Conservation (phyloP, 306 rosid species). For the Begonia loranthoides region DNA sequence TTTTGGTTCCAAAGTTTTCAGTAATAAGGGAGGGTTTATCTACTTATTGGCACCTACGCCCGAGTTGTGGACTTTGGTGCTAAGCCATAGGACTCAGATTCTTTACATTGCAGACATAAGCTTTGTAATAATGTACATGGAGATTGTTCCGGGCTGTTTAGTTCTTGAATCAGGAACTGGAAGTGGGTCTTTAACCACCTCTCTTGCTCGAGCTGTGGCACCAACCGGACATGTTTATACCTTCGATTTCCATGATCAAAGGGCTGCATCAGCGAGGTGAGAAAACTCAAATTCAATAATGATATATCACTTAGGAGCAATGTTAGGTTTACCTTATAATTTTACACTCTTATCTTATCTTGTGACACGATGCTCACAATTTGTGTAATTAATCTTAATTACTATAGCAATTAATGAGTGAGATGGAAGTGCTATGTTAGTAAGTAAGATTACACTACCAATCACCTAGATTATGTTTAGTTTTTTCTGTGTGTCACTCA, state of each 20-base stretch:
- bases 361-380: neutral
- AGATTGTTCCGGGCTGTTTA: slow-evolving; percentile 66
- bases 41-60: slow-evolving; percentile 86
- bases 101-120: slow-evolving; percentile 83
- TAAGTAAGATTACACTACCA: neutral
- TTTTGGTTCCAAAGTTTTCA: slow-evolving; percentile 68
- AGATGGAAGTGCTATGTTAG: too few relatives aligned
- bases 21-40: slow-evolving; percentile 70
- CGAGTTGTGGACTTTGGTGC: slow-evolving; percentile 75
- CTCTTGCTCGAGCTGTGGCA: slow-evolving; percentile 74
- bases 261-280: slow-evolving; percentile 83
- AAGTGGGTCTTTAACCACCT: slow-evolving; percentile 80
- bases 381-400: neutral
- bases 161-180: slow-evolving; percentile 92
- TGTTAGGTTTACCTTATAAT: neutral
- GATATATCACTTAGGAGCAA: neutral
- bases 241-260: slow-evolving; percentile 82
- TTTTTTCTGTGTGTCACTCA: neutral
- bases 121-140: slow-evolving; percentile 69
- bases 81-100: slow-evolving; percentile 85
- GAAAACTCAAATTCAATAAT: slow-evolving; percentile 2
- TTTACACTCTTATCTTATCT: neutral
- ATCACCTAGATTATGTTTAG: neutral
- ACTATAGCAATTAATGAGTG: too few relatives aligned
- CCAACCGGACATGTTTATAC: slow-evolving; percentile 71